Base-by-base conservation (phyloP, 768 basidiomycete genomes). In the Boletus rex-veris region DNA sequence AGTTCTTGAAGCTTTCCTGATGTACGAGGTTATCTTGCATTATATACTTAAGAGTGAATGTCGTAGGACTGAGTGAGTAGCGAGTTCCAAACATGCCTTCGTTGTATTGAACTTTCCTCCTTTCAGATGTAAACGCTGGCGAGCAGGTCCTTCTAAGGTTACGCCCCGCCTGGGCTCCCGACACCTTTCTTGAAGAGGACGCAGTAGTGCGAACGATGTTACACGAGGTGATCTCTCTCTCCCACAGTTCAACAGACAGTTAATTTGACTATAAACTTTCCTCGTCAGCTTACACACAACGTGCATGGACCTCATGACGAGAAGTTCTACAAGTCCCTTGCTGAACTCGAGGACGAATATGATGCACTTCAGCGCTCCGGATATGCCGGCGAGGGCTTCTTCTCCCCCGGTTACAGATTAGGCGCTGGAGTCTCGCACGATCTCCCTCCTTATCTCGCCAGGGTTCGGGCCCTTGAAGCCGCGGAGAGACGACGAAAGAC, bases 341-440 rank as follows among this genome's bases (percentile, higher is more conserved):
- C 80, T 3, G 79, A 77, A 19, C 75, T 96, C 3, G 87, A 93
- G 64, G 87, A 92, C 51, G 95, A 97, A 72, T 94, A 86, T 60
- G 88, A 90, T 38, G 83, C 78, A 3, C 77, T 97, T 7, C 83
- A 85, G 59, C 77, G 83, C 18, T 84, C 83, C 14, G 95, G 94
- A 0, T 98, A 94, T 69, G 76, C 86, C 6, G 93, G 95, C 14
- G 94, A 97, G 70, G 95, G 94, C 3, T 98, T 97, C 79, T 84
- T 84, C 67, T 77, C 86, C 24, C 73, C 77, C n/a, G 95, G 95
- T 1, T 75, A 75, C 12, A 74, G 85, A 24, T 66, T 98, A 0
- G 91, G 92, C n/a, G 62, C 62, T 7, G 80, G 82, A 31, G 71
- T 85, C 18, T 84, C 85, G 2, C 90, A 88, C 60, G 75, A 90